A percentile compares a stretch with the other conserved stretches of the same genome.
Evolutionary conservation across 2,329 filamentous ascomycete species (phyloP).

Genomic region (Fusarium sp.): DNA sequence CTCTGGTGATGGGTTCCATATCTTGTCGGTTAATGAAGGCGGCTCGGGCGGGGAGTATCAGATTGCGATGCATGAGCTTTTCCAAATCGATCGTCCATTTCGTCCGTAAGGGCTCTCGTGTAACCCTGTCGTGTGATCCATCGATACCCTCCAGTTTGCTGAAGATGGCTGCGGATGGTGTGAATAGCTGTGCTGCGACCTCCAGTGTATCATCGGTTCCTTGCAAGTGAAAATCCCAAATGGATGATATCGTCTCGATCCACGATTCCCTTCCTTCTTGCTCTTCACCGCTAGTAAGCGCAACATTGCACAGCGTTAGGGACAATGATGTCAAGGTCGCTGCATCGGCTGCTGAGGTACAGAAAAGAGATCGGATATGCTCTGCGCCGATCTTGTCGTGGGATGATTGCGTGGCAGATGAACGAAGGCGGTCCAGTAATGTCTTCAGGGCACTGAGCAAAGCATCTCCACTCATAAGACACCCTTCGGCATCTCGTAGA

Average conservation of each 20-base stretch:
- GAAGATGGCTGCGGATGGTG: slow-evolving; percentile 50
- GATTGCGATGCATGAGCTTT: slow-evolving; percentile 59
- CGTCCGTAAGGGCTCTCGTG: slow-evolving; percentile 30
- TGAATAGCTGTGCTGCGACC: slow-evolving; percentile 59
- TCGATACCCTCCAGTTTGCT: slow-evolving; percentile 51
- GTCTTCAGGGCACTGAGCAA: slow-evolving; percentile 58
- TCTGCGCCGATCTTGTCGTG: slow-evolving; percentile 64
- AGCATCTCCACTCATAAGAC: slow-evolving; percentile 58
- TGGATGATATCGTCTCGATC: slow-evolving; percentile 55
- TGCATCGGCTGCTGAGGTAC: slow-evolving; percentile 58
- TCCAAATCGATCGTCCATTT: slow-evolving; percentile 60
- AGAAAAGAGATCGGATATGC: slow-evolving; percentile 67
- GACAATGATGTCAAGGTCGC: slow-evolving; percentile 57
- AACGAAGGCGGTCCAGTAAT: slow-evolving; percentile 58
- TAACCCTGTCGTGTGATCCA: slow-evolving; percentile 15
- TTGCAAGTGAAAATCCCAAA: slow-evolving; percentile 67
- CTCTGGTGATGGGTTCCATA: slow-evolving; percentile 53
- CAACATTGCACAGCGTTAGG: slow-evolving; percentile 56
- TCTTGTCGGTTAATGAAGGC: slow-evolving; percentile 56
- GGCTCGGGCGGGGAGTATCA: slow-evolving; percentile 62
- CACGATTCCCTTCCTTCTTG: slow-evolving; percentile 56
- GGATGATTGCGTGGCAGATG: slow-evolving; percentile 47
- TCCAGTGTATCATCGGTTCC: slow-evolving; percentile 58
- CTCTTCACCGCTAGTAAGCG: slow-evolving; percentile 47
- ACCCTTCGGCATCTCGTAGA: slow-evolving; percentile 53